These are phyloP conservation scores for Pseudogymnoascus sp. DNA, from an alignment of 2,329 filamentous ascomycete species.

Conservation along the genomic window DNA sequence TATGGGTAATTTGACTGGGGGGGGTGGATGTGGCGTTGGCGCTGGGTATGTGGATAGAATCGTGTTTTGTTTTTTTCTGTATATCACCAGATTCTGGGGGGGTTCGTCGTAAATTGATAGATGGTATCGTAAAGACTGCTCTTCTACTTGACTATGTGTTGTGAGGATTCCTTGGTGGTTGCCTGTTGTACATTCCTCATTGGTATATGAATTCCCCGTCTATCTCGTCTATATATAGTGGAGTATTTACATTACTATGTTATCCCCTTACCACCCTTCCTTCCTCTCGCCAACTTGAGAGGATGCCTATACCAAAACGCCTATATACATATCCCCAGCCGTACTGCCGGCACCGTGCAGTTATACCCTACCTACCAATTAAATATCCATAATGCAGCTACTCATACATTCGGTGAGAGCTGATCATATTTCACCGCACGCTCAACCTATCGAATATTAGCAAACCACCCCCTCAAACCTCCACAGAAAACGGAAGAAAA, in stretches of 20 bases:
- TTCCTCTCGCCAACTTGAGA: not conserved
- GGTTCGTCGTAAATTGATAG: not conserved
- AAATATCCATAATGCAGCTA: not conserved
- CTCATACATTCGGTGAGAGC: constrained; percentile 74
- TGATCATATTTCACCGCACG: constrained; percentile 86
- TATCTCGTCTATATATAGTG: constrained; percentile 4
- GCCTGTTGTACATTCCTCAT: not conserved
- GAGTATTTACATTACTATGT: constrained; percentile 1
- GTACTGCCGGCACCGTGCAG: not conserved
- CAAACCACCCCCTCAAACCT: constrained; percentile 11
- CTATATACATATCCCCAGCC: not conserved
- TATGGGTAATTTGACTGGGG: not conserved
- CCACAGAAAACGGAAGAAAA: constrained; percentile 19
- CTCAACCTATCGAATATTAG: constrained; percentile 55
- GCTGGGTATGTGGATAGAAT: constrained; percentile 1
- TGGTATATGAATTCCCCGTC: not conserved
- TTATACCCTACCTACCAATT: not conserved
- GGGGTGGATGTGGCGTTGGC: not conserved
- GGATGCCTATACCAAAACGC: not conserved
- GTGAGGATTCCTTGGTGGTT: not conserved
- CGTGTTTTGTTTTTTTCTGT: constrained; percentile 6
- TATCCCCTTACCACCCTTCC: not conserved
- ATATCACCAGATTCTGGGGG: not conserved
- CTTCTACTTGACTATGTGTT: not conserved
- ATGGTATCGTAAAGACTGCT: not conserved